Base-by-base conservation (phyloP, 73 alveolate genomes). In the Durusdinium trenchii region DNA sequence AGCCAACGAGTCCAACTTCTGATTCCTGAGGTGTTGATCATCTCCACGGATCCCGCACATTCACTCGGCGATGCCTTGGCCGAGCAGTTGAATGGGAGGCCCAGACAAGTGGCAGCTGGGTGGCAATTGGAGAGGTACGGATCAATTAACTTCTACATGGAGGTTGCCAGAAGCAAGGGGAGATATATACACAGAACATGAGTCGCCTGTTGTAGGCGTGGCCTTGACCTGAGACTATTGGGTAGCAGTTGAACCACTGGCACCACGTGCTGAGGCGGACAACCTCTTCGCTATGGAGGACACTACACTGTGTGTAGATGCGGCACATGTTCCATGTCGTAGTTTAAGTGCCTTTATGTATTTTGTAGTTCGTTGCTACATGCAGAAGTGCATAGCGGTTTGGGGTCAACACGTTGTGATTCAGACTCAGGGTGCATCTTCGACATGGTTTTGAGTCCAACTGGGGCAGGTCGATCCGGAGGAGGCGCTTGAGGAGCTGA, bases 21-120 rank as follows among this genome's bases (percentile, higher is more conserved):
- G n/a, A n/a, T n/a, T n/a, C n/a, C n/a, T n/a, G n/a, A 99, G 99
- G 99, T 99, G 61, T 96, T 99, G 93, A 99, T 99, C 98, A 99
- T 99, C 95, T 98, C 99, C 78, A 99, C 99, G 1, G 99, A 99
- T 89, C 99, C 99, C 38, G 99, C 99, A 76, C 99, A 99, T 75
- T 96, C 98, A 54, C 96, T 99, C 87, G 99, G 99, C 52, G 99
- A 99, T 61, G 99, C 99, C 32, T 95, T 99, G 84, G 86, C 98
- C 3, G 99, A 99, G 94, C 92, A 95, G 86, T 86, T 99, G 83
- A 99, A 99, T 50, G 99, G 99, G 47, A 95, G 95, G 82, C 99
- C 99, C 16, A 61, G 98, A 52, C 78, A 91, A 40, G 98, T 91
- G 52, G 98, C 60, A 9, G 75, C 92, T 48, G 20, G 92, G 92